phyloP scores from a whole-genome alignment of 768 basidiomycete species.

The Heimioporus sp. region DNA sequence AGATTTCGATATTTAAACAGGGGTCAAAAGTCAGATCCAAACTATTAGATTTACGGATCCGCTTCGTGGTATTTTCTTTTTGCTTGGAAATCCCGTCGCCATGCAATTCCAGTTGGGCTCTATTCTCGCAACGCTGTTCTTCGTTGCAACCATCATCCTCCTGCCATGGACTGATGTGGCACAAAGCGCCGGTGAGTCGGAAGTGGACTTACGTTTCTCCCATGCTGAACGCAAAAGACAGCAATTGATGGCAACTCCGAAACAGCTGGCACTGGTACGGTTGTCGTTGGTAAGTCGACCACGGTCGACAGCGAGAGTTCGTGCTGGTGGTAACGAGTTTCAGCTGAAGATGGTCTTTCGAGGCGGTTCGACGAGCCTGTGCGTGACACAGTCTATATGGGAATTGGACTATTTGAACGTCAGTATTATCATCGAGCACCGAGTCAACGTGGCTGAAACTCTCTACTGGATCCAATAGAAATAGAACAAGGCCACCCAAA shows the following conservation, averaged over 20 bases:
- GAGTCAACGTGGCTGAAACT: too few relatives aligned
- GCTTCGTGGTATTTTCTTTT: too few relatives aligned
- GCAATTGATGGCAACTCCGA: background rate
- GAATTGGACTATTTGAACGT: background rate
- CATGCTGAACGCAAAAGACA: slow-evolving; percentile 1
- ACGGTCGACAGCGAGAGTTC: background rate
- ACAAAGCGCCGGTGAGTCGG: slow-evolving; percentile 11
- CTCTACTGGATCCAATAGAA: background rate
- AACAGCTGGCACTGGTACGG: background rate
- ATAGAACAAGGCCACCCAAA: background rate
- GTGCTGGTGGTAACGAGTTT: background rate
- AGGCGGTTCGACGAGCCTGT: background rate
- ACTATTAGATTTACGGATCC: background rate
- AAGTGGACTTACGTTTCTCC: too few relatives aligned
- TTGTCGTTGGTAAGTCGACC: background rate
- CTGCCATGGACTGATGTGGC: slow-evolving; percentile 3
- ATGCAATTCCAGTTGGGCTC: slow-evolving; percentile 5
- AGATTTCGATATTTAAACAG: background rate
- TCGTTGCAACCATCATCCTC: background rate
- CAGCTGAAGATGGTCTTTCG: background rate
- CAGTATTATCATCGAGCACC: background rate
- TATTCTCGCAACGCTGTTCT: background rate
- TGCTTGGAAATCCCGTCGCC: background rate
- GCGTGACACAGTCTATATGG: background rate
- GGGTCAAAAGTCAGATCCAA: background rate